Base-by-base conservation (phyloP, 1,139 yeast genomes). In the Pichia sp. region DNA sequence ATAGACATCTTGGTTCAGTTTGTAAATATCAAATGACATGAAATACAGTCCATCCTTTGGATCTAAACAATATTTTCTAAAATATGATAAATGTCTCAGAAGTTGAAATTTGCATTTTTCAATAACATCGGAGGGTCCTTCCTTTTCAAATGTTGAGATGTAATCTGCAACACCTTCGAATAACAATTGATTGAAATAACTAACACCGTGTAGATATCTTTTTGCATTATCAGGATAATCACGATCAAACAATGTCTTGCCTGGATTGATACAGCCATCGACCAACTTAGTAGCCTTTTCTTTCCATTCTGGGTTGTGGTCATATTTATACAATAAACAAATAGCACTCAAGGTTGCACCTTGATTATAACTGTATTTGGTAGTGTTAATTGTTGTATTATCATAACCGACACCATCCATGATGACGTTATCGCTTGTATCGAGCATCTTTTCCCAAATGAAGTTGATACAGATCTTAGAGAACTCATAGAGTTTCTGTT, bases 111-210 rank as follows among this genome's bases (percentile, higher is more conserved):
- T 68, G 42, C 77, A 71, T 20, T 68, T 58, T 27, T 65, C 55
- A 4, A 69, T 62, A 38, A 73, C 63, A 14, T 65, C 72, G 34
- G 62, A 64, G 1, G 77, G 73, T 7, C 75, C 81, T 4, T 72
- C 75, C 24, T 70, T 61, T 19, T 76, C 78, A 43, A 79, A 68
- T 39, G 70, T 73, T 53, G 79, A 64, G 57, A 81, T 60, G 61
- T 79, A 83, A 60, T 83, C 90, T 2, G 86, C 86, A 49, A 82
- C 69, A 0, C 90, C 90, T 62, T 83, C 90, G 39, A 83, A 71
- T 44, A 84, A 66, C 52, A 83, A 68, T 60, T 83, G 89, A 45
- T 79, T 76, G 60, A 83, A 84, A 63, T 79, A 80, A 1, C 84
- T 75, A 19, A 80, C 68, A 58, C 83, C 89, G 52, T 85, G 73